A percentile compares a stretch with the other conserved stretches of the same genome.
phyloP scores from a whole-genome alignment of 805 yeast genomes.

The Candida krabiensis region DNA sequence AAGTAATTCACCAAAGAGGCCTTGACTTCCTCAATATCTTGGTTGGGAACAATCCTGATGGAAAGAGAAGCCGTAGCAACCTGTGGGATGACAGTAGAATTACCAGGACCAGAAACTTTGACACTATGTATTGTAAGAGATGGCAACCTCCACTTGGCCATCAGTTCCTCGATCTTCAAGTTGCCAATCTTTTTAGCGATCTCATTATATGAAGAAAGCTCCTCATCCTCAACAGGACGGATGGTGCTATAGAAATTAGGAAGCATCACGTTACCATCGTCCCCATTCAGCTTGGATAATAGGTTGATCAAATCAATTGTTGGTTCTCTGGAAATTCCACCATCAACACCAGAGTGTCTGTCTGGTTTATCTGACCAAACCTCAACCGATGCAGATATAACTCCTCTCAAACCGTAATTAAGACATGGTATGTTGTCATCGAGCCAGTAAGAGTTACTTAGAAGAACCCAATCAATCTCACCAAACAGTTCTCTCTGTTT shows the following conservation, averaged over 20 bases:
- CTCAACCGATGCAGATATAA: conserved; percentile 73
- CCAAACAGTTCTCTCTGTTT: conserved; percentile 57
- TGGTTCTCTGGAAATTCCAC: conserved; percentile 88
- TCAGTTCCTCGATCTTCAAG: conserved; percentile 46
- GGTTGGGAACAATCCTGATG: conserved; percentile 87
- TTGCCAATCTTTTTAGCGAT: conserved; percentile 44
- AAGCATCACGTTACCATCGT: conserved; percentile 53
- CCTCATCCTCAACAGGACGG: conserved; percentile 54
- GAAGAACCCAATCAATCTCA: conserved; percentile 81
- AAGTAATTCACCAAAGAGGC: conserved; percentile 47
- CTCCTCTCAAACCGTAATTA: conserved; percentile 93
- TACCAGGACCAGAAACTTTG: conserved; percentile 86
- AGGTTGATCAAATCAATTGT: conserved; percentile 79
- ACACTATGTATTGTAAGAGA: conserved; percentile 84
- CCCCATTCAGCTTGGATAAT: conserved; percentile 61
- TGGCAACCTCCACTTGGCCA: conserved; percentile 87
- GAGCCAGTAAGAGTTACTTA: conserved; percentile 93
- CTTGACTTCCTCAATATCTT: conserved; percentile 62
- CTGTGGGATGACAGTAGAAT: conserved; percentile 87
- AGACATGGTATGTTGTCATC: conserved; percentile 87
- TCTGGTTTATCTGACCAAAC: conserved; percentile 78
- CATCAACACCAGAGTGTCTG: conserved; percentile 95
- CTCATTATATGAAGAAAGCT: conserved; percentile 59
- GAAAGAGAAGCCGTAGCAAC: conserved; percentile 75
- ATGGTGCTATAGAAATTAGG: conserved; percentile 77